phyloP scores from a whole-genome alignment of 2,329 filamentous ascomycete species.

The Colletotrichum spaethianum region DNA sequence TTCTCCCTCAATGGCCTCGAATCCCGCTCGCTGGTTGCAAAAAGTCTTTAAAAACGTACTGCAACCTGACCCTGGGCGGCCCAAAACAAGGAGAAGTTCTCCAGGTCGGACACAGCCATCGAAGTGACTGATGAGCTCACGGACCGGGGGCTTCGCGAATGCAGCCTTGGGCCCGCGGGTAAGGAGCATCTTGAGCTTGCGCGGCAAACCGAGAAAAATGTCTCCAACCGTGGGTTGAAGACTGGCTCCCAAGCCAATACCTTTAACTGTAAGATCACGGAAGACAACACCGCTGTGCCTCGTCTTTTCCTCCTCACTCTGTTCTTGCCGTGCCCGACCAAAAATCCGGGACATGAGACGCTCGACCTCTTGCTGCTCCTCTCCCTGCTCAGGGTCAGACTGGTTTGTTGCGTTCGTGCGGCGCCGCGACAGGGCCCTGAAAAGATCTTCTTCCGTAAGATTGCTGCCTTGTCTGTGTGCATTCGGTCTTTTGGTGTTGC shows the following conservation, averaged over 20 bases:
- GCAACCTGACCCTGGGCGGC: conserved; percentile 71
- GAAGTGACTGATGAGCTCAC: conserved; percentile 63
- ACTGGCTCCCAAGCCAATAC: conserved; percentile 75
- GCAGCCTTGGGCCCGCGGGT: conserved; percentile 50
- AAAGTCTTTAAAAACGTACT: conserved; percentile 73
- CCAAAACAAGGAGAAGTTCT: conserved; percentile 71
- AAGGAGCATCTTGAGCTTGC: conserved; percentile 45
- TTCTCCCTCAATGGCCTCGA: conserved; percentile 74
- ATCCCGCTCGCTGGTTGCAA: conserved; percentile 77
- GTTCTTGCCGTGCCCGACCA: conserved; percentile 72
- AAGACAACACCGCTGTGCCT: conserved; percentile 79
- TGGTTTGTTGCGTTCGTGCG: conserved; percentile 55
- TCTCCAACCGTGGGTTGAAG: conserved; percentile 60
- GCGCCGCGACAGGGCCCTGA: conserved; percentile 63
- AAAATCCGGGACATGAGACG: conserved; percentile 80
- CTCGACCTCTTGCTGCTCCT: conserved; percentile 66
- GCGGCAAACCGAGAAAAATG: conserved; percentile 51
- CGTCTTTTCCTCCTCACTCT: conserved; percentile 79
- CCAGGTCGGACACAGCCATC: conserved; percentile 69
- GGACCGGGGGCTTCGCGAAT: conserved; percentile 53
- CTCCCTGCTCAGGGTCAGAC: conserved; percentile 56
- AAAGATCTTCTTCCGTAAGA: conserved; percentile 66
- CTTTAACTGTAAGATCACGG: conserved; percentile 78
- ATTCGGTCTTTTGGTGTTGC: conserved; percentile 40
- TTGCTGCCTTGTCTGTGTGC: conserved; percentile 46